Percentiles rank a stretch among this genome's conserved stretches.
phyloP scores from a whole-genome alignment of 768 basidiomycete genomes.

The Pisolithus microcarpus region DNA sequence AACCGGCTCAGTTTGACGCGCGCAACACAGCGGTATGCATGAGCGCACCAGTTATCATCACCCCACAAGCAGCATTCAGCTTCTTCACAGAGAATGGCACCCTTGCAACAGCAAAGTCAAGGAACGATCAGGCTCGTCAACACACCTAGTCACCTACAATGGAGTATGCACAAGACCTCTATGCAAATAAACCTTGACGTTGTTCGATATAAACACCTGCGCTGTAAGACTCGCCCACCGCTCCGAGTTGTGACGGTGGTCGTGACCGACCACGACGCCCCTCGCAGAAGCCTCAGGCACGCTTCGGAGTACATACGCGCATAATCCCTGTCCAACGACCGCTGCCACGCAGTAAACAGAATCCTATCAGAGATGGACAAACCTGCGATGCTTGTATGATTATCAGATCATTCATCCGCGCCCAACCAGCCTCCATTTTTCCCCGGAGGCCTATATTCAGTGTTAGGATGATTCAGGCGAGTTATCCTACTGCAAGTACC shows the following conservation, averaged over 20 bases:
- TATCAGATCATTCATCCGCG: conserved; percentile 87
- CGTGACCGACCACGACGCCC: conserved; percentile 80
- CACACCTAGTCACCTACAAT: conserved; percentile 39
- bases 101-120: conserved; percentile 31
- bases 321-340: conserved; percentile 51
- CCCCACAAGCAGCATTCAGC: conserved; percentile 67
- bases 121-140: not conserved
- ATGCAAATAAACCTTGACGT: conserved; percentile 64
- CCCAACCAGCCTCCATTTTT: conserved; percentile 82
- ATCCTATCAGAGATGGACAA: conserved; percentile 1
- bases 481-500: conserved; percentile 27
- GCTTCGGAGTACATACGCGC: conserved; percentile 56
- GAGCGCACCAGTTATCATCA: conserved; percentile 79
- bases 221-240: conserved; percentile 75
- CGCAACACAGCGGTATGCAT: not conserved
- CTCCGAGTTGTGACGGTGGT: conserved; percentile 76
- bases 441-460: conserved; percentile 56
- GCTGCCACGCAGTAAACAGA: not conserved
- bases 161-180: conserved; percentile 74
- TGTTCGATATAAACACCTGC: conserved; percentile 54
- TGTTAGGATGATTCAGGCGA: too few relatives aligned
- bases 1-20: not conserved
- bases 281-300: conserved; percentile 46
- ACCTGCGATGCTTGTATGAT: conserved; percentile 80
- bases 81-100: conserved; percentile 72